Percentiles rank a stretch among this genome's conserved stretches.
Conservation (phyloP, 202 grass and related monocot species). For the Carex arenaria region DNA sequence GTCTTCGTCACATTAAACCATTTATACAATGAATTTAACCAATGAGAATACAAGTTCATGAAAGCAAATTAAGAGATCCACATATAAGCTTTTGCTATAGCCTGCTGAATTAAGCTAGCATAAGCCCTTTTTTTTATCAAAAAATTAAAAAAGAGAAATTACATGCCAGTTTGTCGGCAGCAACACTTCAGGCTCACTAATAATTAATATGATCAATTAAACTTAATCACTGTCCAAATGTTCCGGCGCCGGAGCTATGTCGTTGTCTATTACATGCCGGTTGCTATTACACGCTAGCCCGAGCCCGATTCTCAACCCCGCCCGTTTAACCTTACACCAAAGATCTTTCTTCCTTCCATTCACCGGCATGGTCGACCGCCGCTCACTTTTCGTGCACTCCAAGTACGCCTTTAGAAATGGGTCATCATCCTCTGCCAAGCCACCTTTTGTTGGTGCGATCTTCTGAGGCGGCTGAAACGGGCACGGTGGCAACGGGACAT, state of each 20-base stretch:
- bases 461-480: slow-evolving; percentile 14
- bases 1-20: neutral
- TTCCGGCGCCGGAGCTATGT: slow-evolving; percentile 11
- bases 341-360: slow-evolving; percentile 5
- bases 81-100: neutral
- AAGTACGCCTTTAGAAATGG: slow-evolving; percentile 41
- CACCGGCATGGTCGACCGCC: neutral
- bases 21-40: neutral
- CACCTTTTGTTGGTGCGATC: slow-evolving; percentile 21
- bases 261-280: slow-evolving; percentile 15
- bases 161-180: neutral
- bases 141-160: neutral
- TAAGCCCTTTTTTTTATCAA: neutral
- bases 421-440: slow-evolving; percentile 14
- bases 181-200: neutral
- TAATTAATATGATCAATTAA: neutral
- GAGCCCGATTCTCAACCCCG: slow-evolving; percentile 4
- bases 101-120: slow-evolving; percentile 2
- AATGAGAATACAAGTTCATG: neutral
- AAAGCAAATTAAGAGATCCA: neutral
- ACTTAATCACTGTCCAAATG: slow-evolving; percentile 7
- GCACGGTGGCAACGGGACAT: slow-evolving; percentile 33
- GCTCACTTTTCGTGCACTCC: slow-evolving; percentile 33
- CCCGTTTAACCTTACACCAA: neutral
- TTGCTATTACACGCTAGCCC: slow-evolving; percentile 29